Percentiles rank a stretch among this genome's conserved stretches.
phyloP scores from a whole-genome alignment of 1,139 yeast species.

The Blastobotrys aristatus region DNA sequence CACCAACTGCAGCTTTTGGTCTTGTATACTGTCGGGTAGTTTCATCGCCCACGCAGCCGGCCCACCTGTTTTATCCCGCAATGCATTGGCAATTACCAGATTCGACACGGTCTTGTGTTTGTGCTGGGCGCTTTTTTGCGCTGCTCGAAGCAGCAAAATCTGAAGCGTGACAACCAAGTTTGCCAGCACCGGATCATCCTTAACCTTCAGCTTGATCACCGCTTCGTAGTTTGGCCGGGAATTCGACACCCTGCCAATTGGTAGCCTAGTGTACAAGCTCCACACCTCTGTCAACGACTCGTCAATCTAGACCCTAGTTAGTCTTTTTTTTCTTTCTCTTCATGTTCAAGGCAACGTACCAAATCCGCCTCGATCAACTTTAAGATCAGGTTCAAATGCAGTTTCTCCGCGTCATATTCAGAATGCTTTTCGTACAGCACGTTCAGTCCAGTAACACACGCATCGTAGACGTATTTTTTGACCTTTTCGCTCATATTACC shows the following conservation, averaged over 20 bases:
- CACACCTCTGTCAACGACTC: slow-evolving; percentile 19
- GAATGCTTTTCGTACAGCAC: slow-evolving; percentile 14
- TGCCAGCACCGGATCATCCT: slow-evolving; percentile 2
- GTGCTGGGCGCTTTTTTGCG: slow-evolving; percentile 15
- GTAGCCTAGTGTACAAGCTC: slow-evolving; percentile 11
- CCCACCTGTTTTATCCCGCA: slow-evolving; percentile 11
- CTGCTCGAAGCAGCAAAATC: slow-evolving; percentile 18
- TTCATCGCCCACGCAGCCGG: slow-evolving; percentile 18
- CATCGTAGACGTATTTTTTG: slow-evolving; percentile 17
- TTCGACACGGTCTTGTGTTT: slow-evolving; percentile 17
- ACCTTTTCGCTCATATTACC: slow-evolving; percentile 12
- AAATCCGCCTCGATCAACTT: slow-evolving; percentile 20
- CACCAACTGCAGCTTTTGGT: slow-evolving; percentile 17
- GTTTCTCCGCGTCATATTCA: slow-evolving; percentile 18
- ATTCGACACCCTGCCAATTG: slow-evolving; percentile 3
- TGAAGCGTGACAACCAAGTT: slow-evolving; percentile 19
- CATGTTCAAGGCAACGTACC: slow-evolving; percentile 10
- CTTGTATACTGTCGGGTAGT: slow-evolving; percentile 10
- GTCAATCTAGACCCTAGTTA: slow-evolving; percentile 10
- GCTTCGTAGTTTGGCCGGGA: slow-evolving; percentile 10
- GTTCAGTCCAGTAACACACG: slow-evolving; percentile 15
- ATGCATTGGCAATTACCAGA: slow-evolving; percentile 15
- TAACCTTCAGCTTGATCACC: slow-evolving; percentile 3
- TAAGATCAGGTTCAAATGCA: slow-evolving; percentile 21
- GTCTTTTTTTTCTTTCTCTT: neutral